Evolutionary conservation across 352 stramenopile species (phyloP), one percentile per base, ranked within the genome.

Genomic region (Phytophthora citricola): DNA sequence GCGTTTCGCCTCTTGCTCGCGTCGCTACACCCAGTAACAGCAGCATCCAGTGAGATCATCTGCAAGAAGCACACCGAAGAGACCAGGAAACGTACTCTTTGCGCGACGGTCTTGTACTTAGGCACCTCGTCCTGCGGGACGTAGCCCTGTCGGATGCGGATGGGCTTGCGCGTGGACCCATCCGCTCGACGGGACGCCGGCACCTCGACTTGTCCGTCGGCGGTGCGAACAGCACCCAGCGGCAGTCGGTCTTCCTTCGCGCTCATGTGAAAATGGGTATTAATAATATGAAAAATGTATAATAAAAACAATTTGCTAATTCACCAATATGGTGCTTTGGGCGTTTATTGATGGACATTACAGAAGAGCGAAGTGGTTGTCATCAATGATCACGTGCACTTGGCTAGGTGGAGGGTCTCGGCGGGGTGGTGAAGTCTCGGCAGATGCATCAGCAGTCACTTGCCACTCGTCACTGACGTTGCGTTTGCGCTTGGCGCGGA

Each of bases 121-220:
- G 82, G 79, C 49, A 92, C 73, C 63, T 96, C 88, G 53, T 96
- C 88, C 68, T 93, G 86, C 45, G 85, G 84, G 43, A 93, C 72
- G 63, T 93, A 94, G 53, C 86, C 86, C 66, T 89, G 65, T 31
- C 88, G 88, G 61, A 96, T 90, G 56, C 85, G 84, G 49, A 96
- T 91, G 26, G 84, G 51, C 63, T 94, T 94, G 48, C 88, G 84
- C 52, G 84, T 75, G 0, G 86, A 91, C 1, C 88, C 88, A 68
- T 96, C 85, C 3, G 88, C 78, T 22, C 87, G 82, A 22, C 58
- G 65, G 22, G 75, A 90, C 51, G 75, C 74, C 11, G 85, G 84
- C 44, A 95, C 81, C 45, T 92, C 72, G 15, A 93, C 83, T 1
- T 84, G 54, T 6, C 87, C 87, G 26, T 91, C 71, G 38, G 71